These are phyloP conservation scores for Solanum arcanum DNA, from an alignment of 257 asterid genomes.

Conservation along the genomic window DNA sequence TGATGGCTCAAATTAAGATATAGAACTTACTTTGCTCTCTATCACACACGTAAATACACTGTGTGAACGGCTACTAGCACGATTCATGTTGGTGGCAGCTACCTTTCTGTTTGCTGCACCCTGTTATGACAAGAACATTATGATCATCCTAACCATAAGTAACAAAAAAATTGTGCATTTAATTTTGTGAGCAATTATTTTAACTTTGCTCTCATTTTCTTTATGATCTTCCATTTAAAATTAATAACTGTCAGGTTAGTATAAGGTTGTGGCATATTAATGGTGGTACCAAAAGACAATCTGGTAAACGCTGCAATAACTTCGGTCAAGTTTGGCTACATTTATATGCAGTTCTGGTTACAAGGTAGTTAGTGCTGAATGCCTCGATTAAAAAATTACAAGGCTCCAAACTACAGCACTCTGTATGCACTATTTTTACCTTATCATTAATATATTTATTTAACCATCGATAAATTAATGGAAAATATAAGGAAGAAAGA, in stretches of 20 bases:
- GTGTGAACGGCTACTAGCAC: constrained; percentile 98
- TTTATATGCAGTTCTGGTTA: neutral
- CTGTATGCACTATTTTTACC: neutral
- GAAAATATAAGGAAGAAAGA: neutral
- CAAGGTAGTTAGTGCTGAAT: neutral
- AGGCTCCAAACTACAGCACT: neutral
- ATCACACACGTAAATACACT: constrained; percentile 89
- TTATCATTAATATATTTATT: neutral
- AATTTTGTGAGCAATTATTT: neutral
- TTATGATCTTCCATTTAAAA: neutral
- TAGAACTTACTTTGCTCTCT: constrained; percentile 74
- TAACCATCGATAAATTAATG: neutral
- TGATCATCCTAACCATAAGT: neutral
- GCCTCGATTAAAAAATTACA: neutral
- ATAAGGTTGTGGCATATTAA: neutral
- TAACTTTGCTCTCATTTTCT: neutral
- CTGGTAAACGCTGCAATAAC: neutral
- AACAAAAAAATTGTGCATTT: neutral
- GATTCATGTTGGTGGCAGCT: constrained; percentile 96
- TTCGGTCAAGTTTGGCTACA: neutral
- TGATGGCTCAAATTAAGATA: neutral
- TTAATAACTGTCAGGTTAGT: neutral
- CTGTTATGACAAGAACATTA: constrained; percentile 27
- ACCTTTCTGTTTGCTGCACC: constrained; percentile 95
- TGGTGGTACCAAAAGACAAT: neutral